Evolutionary conservation across 371 early-diverging fungal species (phyloP).

Genomic region (Entomophthora muscae): DNA sequence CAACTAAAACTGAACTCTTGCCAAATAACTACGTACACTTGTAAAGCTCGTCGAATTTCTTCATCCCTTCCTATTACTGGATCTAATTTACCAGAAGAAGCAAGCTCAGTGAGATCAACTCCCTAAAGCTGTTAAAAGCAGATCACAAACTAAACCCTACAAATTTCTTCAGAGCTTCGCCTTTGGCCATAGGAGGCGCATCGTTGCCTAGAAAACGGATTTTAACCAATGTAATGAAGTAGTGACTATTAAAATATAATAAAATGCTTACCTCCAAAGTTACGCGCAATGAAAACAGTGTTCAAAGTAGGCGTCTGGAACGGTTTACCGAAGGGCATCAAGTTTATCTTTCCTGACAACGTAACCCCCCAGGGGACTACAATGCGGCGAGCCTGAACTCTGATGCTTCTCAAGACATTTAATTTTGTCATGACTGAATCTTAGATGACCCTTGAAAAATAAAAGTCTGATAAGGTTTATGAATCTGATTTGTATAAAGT

Average conservation of each 20-base stretch:
- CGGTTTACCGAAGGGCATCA: no score
- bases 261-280: background rate
- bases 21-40: constrained; percentile 25
- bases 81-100: constrained; percentile 53
- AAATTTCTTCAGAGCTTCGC: constrained; percentile 8
- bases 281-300: no score
- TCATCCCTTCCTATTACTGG: constrained; percentile 83
- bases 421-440: no score
- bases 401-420: no score
- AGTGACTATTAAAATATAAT: background rate
- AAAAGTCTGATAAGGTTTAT: no score
- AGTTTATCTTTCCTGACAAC: no score
- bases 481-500: no score
- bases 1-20: background rate
- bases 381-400: no score
- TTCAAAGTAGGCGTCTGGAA: no score
- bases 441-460: no score
- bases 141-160: background rate
- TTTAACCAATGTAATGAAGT: background rate
- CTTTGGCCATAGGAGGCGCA: constrained; percentile 1
- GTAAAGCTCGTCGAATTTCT: constrained; percentile 66
- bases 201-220: background rate
- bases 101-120: constrained; percentile 58
- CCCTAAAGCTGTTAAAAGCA: constrained; percentile 9
- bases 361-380: no score